Evolutionary conservation across 202 grass and related monocot genomes (phyloP), one percentile per base, ranked within the genome.

Genomic region (Panicum virgatum): DNA sequence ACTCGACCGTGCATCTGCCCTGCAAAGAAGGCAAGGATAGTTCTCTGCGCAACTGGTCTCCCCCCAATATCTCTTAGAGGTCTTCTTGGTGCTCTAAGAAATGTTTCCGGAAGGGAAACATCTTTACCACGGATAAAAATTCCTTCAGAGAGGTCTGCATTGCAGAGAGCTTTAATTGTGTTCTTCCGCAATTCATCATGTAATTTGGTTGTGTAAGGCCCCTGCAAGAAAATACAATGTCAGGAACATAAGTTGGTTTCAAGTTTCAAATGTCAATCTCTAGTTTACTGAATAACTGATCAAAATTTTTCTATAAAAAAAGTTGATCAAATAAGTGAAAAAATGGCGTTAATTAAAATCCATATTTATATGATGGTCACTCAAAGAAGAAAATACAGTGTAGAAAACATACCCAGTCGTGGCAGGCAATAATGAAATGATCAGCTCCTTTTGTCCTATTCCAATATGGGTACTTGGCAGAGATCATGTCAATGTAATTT

Each of bases 401-500:
- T 40, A 88, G 63, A 45, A 58, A 81, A 88, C 60, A 76, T 97
- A 97, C 94, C 94, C 94, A 97, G 77, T 97, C 94, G 87, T 97
- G 94, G 77, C 94, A 97, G 81, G 91, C 94, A 27, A 97, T 91
- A 19, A 94, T 88, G 81, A 97, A 97, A 89, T 97, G 94, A 82
- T 97, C 91, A 15, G 85, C 83, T 62, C 94, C 94, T 89, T 83
- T 92, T 43, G 80, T 97, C 76, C 92, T 25, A 70, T 97, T 97
- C 94, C 94, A 97, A 37, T 91, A 88, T 0, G 84, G 84, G 40
- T 92, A 97, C 81, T 97, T 94, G 69, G 81, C 56, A 39, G 92
- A 87, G 54, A 97, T 91, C 83, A 79, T 76, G 81, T 97, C 81
- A 50, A 97, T 86, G 81, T 97, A 97, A 22, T 86, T 86, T 53